These are phyloP conservation scores for Hericium alpestre DNA, from an alignment of 768 basidiomycete species.

Conservation along the genomic window DNA sequence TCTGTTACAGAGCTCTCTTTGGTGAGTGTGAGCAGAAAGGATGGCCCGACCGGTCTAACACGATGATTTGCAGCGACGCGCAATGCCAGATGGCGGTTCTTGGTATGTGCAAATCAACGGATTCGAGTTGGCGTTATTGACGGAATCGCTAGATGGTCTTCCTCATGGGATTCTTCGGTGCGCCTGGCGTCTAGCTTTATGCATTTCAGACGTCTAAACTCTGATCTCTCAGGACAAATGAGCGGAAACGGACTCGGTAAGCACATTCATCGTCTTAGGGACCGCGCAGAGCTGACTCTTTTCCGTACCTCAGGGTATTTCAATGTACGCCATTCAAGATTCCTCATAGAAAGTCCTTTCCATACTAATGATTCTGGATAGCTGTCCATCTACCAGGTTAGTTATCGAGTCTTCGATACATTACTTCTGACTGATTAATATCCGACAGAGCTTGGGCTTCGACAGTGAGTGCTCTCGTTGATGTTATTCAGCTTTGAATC, in stretches of 20 bases:
- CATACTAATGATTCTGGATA: not conserved
- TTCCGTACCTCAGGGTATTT: not conserved
- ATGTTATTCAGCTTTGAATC: too few species aligned
- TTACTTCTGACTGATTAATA: too few species aligned
- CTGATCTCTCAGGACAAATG: not conserved
- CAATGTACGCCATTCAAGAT: not conserved
- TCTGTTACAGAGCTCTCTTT: not conserved
- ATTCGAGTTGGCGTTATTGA: not conserved
- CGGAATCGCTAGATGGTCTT: not conserved
- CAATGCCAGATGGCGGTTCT: not conserved
- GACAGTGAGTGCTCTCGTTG: too few species aligned
- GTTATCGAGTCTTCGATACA: too few species aligned
- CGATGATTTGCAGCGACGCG: not conserved
- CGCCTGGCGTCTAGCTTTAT: not conserved
- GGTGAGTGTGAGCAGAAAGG: not conserved
- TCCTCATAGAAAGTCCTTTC: not conserved
- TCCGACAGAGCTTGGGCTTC: constrained; percentile 1
- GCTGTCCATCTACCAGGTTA: not conserved
- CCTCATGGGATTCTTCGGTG: constrained; percentile 1
- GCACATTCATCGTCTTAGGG: not conserved
- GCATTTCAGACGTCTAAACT: too few species aligned
- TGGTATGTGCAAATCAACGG: not conserved
- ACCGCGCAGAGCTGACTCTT: not conserved
- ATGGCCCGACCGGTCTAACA: too few species aligned
- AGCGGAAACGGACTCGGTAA: not conserved